Conservation (phyloP, 2,329 filamentous ascomycete species). For the Trichocomaceae sp. region DNA sequence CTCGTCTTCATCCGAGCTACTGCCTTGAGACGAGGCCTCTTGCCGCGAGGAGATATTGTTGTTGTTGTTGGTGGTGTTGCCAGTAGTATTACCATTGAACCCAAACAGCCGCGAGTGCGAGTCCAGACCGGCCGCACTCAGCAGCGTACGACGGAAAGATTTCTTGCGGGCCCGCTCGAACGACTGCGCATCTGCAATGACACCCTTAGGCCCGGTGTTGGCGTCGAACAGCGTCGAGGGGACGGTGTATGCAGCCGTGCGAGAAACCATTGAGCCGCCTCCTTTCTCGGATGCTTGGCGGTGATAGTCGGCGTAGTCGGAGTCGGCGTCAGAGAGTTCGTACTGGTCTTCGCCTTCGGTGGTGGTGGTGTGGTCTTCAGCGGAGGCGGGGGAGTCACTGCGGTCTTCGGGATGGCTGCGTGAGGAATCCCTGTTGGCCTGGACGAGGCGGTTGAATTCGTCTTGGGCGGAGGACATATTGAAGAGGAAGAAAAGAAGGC, state of each 20-base stretch:
- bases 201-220: constrained; percentile 47
- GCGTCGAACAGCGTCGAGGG: constrained; percentile 42
- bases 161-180: constrained; percentile 44
- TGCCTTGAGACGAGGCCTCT: neutral
- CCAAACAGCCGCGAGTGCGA: constrained; percentile 17
- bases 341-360: constrained; percentile 27
- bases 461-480: constrained; percentile 41
- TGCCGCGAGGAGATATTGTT: constrained; percentile 12
- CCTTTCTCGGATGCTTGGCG: constrained; percentile 21
- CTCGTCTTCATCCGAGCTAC: constrained; percentile 53
- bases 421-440: constrained; percentile 27
- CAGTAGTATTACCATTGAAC: neutral
- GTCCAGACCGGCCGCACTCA: constrained; percentile 30
- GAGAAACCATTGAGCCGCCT: constrained; percentile 29
- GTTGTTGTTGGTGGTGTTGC: constrained; percentile 32
- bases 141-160: constrained; percentile 41
- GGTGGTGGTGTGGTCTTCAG: constrained; percentile 26
- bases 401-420: constrained; percentile 41
- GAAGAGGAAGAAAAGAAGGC: constrained; percentile 16
- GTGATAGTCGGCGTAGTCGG: constrained; percentile 31
- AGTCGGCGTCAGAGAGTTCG: constrained; percentile 23
- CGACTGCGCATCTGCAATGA: constrained; percentile 46
- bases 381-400: constrained; percentile 20
- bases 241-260: constrained; percentile 35
- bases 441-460: constrained; percentile 41